Conservation (phyloP, 345 rosid species). For the Aquilaria sinensis region DNA sequence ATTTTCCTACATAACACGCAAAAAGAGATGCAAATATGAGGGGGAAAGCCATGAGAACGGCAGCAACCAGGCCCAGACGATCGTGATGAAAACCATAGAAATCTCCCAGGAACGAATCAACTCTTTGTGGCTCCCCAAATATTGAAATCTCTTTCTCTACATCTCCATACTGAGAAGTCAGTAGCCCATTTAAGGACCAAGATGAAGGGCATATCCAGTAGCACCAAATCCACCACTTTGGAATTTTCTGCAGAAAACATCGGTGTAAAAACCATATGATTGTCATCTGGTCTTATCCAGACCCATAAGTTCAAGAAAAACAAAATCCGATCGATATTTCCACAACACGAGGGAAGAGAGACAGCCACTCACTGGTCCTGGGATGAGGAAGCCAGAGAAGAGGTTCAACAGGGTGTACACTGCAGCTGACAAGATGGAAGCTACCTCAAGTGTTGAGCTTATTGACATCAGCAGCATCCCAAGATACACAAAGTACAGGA, state of each 20-base stretch:
- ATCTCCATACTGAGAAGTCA: constrained; percentile 30
- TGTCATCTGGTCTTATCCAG: no score
- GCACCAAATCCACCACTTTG: constrained; percentile 38
- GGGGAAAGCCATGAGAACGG: constrained; percentile 21
- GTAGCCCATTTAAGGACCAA: constrained; percentile 28
- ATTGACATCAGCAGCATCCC: constrained; percentile 38
- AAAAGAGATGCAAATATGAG: constrained; percentile 24
- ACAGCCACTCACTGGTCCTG: constrained; percentile 29
- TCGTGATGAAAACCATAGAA: constrained; percentile 25
- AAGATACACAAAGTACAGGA: constrained; percentile 32
- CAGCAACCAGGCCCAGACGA: constrained; percentile 18
- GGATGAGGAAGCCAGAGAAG: constrained; percentile 45
- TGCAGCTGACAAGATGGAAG: constrained; percentile 24
- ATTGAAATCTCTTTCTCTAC: constrained; percentile 18
- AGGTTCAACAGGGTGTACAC: constrained; percentile 36
- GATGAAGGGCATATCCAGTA: constrained; percentile 33
- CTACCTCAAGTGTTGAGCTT: constrained; percentile 31
- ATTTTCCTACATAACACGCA: constrained; percentile 21
- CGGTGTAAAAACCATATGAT: no score
- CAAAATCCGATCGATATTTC: no score
- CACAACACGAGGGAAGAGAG: background rate
- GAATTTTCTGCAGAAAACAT: constrained; percentile 22
- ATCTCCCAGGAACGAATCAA: constrained; percentile 23
- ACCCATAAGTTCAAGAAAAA: no score
- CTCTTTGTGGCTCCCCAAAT: constrained; percentile 28